phyloP scores from a whole-genome alignment of 2,329 filamentous ascomycete genomes.

The Neonectria ditissima region DNA sequence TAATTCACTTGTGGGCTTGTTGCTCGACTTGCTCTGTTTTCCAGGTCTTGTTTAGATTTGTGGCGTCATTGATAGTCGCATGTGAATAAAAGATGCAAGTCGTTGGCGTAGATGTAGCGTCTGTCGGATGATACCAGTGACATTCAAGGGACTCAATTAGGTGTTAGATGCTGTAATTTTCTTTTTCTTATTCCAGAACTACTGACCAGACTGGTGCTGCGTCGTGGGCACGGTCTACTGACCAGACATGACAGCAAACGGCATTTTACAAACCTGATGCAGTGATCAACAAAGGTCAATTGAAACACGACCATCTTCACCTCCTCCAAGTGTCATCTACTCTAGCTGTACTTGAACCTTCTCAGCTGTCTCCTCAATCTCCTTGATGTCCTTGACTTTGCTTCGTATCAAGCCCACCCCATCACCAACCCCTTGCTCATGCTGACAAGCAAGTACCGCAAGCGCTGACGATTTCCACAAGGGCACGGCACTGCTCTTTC shows the following conservation, averaged over 20 bases:
- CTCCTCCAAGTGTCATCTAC: too few species aligned
- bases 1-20: background rate
- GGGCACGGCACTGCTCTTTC: slow-evolving; percentile 14
- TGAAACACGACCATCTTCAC: too few species aligned
- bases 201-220: too few species aligned
- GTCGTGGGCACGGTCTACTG: too few species aligned
- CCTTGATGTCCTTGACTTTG: slow-evolving; percentile 15
- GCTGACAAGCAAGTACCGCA: slow-evolving; percentile 11
- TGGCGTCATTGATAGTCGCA: background rate
- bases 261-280: too few species aligned
- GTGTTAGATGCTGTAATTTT: too few species aligned
- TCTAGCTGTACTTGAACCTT: background rate
- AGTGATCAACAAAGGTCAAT: too few species aligned
- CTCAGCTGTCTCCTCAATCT: slow-evolving; percentile 13
- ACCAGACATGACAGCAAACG: too few species aligned
- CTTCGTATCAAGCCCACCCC: background rate
- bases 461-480: slow-evolving; percentile 31
- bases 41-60: background rate
- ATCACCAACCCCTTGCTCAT: background rate
- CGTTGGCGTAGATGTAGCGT: background rate
- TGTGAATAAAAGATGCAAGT: background rate
- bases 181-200: too few species aligned
- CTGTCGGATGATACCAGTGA: too few species aligned
- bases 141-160: too few species aligned
- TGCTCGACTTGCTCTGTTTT: background rate